Base-by-base conservation (phyloP, 2,329 filamentous ascomycete genomes). In the Pseudocercospora pini-densiflorae region DNA sequence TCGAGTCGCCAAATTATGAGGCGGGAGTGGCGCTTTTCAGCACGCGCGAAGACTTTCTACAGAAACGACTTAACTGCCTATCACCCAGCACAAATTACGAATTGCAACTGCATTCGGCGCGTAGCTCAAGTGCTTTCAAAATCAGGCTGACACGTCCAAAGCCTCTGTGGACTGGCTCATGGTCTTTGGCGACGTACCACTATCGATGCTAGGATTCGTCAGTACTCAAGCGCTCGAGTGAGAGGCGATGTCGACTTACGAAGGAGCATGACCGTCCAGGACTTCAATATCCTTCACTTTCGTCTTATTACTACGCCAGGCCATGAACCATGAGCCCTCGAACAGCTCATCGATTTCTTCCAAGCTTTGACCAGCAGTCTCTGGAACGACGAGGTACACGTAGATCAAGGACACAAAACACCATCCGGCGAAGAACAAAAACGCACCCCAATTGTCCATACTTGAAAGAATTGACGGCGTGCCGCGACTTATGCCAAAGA, bases 371-470 rank as follows among this genome's bases (percentile, higher is more conserved):
- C 79, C 79, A 12, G 79, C 74, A 33, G 75, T 76, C 64, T 83
- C 81, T 1, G 81, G 81, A 0, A 83, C 79, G 43, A 79, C 68
- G 16, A 82, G 63, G 67, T 74, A 82, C 2, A 78, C 76, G 60
- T 82, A 82, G 10, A 79, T 12, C 1, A 82, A 62, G 0, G 78
- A 75, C 0, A 80, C 53, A 40, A 77, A 74, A 66, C 79, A 81
- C 77, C 77, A 82, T 1, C 65, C 76, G 0, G 77, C 80, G 65
- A 82, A 82, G 71, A 81, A 80, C 27, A 81, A 64, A 61, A 82
- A 83, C 0, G 80, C 79, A 1, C 81, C 81, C 80, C 80, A 82
- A 31, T 63, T 57, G 61, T 47, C 81, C 77, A 66, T 82, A 29
- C 14, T 74, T 79, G 67, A 49, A 1, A 82, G 73, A 2, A 82